Base-by-base conservation (phyloP, 352 stramenopile genomes). In the Thraustochytrium striatum region DNA sequence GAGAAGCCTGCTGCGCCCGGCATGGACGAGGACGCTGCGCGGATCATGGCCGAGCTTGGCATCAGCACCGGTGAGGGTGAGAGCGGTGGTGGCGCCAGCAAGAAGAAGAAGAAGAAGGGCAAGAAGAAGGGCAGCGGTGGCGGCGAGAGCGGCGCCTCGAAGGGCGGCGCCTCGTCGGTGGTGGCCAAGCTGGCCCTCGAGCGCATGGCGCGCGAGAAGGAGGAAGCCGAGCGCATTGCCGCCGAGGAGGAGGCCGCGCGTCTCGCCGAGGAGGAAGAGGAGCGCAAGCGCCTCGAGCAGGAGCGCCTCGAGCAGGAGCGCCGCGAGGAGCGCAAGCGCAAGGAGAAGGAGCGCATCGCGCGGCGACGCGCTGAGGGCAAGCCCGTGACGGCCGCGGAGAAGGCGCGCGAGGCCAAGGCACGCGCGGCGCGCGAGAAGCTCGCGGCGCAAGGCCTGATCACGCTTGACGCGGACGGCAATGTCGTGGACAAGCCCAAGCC, bases 381-480 rank as follows among this genome's bases (percentile, higher is more conserved):
- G 47, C 33, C 70, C 30, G 55, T 80, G 25, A 80, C 70, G 5
- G 79, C 79, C 2, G 70, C 70, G 25, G 55, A 80, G 47, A 80
- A 70, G 58, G 55, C 58, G 3, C 36, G 58, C 19, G 55, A 72
- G 58, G 55, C 55, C 30, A 80, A 80, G 70, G 70, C 70, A 0
- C n/a, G 28, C 32, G 55, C 55, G 7, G 58, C 55, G 33, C 11
- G 70, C 11, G n/a, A 80, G 70, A 30, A 47, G n/a, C 58, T 80
- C 55, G 79, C 79, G 35, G 55, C 33, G 7, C 33, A 52, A 2
- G 70, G 70, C 30, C n/a, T 80, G 16, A 7, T 80, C 39, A 53
- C 79, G 58, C 2, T 80, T 13, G 70, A 80, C 30, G 55, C 79
- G 30, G 55, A 69, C 11, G 70, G 70, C n/a, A 69, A 80, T n/a